Evolutionary conservation across 257 asterid species (phyloP), one percentile per base, ranked within the genome.

Genomic region (Cynanchum wilfordii): DNA sequence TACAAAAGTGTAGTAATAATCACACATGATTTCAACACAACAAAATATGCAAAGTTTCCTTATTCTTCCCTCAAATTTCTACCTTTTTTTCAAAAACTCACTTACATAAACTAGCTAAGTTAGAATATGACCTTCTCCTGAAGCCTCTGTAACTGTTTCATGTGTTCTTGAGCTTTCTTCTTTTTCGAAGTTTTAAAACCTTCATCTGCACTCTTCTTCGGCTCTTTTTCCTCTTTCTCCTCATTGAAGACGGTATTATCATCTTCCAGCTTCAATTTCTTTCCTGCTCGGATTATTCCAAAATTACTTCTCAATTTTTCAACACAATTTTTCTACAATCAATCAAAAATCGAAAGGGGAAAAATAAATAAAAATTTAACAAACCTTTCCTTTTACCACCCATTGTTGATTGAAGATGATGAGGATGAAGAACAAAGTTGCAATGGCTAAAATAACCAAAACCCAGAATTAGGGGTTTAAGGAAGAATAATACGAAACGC

Each of bases 111-210:
- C 9, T 40, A 36, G 42, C 20, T 8, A 63, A 44, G 36, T 16
- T 8, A 63, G 7, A 49, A 2, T 12, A 11, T 5, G 36, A 92
- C 98, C 97, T 84, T 92, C 22, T 87, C 89, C 79, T 76, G 85
- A 70, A 92, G 97, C 68, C 79, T 83, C 68, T 80, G 76, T 49
- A 92, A 77, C n/a, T 89, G 84, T 49, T 80, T 82, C 69, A 71
- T 69, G 63, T 89, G 95, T 67, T 88, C 89, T 74, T 75, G 75
- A 73, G 87, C 93, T 79, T 85, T 90, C 69, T 80, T 71, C 86
- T 86, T 81, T 64, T 76, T 79, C 38, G 77, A 57, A 22, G 22
- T 27, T 40, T 68, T 5, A 47, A 54, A 29, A 3, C 25, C 49
- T 50, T 33, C 70, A 40, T 64, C 56, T 22, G n/a, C 50, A 50